Evolutionary conservation across 176 grass and related monocot species (phyloP).

Genomic region (Cenchrus purpureus): DNA sequence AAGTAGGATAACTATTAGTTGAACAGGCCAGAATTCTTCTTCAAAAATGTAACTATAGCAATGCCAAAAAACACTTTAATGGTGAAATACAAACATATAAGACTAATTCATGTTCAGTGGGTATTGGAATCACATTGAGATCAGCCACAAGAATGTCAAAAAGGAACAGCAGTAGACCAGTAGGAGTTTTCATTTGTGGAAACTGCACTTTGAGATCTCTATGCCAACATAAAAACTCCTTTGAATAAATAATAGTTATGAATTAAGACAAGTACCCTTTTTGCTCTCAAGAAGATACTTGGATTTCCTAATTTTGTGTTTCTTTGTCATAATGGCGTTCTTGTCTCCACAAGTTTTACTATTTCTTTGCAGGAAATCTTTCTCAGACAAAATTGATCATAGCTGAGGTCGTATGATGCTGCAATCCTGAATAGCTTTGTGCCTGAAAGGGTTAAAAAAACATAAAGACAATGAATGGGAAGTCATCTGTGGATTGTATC

Average conservation of each 20-base stretch:
- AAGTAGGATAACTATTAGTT: neutral
- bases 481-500: neutral
- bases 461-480: neutral
- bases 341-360: constrained; percentile 13
- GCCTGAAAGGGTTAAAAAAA: constrained; percentile 1
- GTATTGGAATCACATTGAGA: neutral
- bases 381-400: constrained; percentile 30
- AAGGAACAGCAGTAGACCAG: neutral
- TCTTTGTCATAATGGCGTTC: constrained; percentile 59
- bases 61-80: constrained; percentile 4
- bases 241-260: constrained; percentile 5
- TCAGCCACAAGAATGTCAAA: neutral
- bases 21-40: constrained; percentile 13
- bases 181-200: neutral
- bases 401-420: neutral
- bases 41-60: constrained; percentile 21
- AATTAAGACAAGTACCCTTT: constrained; percentile 58
- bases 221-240: constrained; percentile 3
- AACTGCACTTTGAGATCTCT: neutral
- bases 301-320: constrained; percentile 64
- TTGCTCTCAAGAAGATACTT: constrained; percentile 69
- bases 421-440: constrained; percentile 15
- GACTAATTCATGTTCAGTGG: neutral
- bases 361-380: constrained; percentile 16
- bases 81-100: neutral